Evolutionary conservation across 2,329 filamentous ascomycete species (phyloP), one percentile per base, ranked within the genome.

Genomic region (Albophoma yamanashiensis): DNA sequence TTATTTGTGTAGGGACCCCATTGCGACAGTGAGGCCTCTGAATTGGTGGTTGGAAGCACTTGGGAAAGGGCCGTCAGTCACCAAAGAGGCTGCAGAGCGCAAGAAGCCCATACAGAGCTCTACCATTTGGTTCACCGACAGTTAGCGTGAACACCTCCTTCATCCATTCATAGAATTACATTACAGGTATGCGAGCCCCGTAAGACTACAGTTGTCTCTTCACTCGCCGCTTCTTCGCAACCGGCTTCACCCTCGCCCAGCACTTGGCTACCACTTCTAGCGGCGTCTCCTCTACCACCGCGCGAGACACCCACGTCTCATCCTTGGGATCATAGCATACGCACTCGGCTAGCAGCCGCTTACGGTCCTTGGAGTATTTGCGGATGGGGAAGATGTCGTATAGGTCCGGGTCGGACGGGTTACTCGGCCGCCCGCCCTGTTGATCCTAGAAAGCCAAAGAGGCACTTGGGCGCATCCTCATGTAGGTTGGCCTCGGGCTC

Each of bases 291-390:
- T 70, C 62, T 0, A 75, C 64, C 4, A 55, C 61, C 1, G 56
- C 55, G 7, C 65, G 62, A 1, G 67, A 61, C 61, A 72, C 65
- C 73, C 73, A 75, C 2, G 69, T 68, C 5, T 61, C 65, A 0
- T 73, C 69, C 12, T 62, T 57, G 11, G 64, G 59, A 3, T 65
- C 65, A 47, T 69, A 75, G 14, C 73, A 73, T 4, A 74, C 60
- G 73, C 73, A 75, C 61, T 75, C 73, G 1, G 75, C 71, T 11
- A 68, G 61, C 38, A 74, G 62, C 25, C 64, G 64, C 47, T 66
- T 66, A 57, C 65, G 67, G 7, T 68, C 64, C 20, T 62, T 64
- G 14, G 65, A 67, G 59, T 74, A 73, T 39, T 68, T 68, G 34
- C 67, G 68, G 42, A 75, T 68, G 7, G 70, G 68, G 56, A 70